phyloP scores from a whole-genome alignment of 2,329 filamentous ascomycete genomes.

The Emericellopsis atlantica region DNA sequence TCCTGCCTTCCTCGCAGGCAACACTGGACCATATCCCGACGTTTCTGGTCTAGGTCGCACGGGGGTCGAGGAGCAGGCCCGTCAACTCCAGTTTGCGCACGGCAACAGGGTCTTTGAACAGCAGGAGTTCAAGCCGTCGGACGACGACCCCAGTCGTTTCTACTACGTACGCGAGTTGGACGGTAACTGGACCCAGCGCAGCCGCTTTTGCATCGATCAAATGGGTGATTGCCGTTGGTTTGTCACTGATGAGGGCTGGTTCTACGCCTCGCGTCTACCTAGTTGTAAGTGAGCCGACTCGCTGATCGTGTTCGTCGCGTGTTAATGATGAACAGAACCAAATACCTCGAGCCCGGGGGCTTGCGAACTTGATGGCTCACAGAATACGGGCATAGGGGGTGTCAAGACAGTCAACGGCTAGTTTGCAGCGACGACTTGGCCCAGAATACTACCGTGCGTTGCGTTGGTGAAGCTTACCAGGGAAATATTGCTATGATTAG shows the following conservation, averaged over 20 bases:
- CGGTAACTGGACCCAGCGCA: slow-evolving; percentile 45
- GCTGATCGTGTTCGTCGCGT: too few species aligned
- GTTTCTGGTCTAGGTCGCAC: slow-evolving; percentile 40
- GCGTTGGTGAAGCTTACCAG: too few species aligned
- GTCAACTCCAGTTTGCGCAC: slow-evolving; percentile 35
- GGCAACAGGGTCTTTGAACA: slow-evolving; percentile 38
- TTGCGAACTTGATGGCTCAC: too few species aligned
- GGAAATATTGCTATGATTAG: too few species aligned
- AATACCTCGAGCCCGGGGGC: too few species aligned
- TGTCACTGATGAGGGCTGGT: slow-evolving; percentile 40
- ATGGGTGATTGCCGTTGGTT: slow-evolving; percentile 47
- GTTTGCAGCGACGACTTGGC: too few species aligned
- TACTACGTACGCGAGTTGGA: slow-evolving; percentile 51
- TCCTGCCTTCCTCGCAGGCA: slow-evolving; percentile 24
- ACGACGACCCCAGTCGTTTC: slow-evolving; percentile 45
- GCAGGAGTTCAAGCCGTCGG: slow-evolving; percentile 51
- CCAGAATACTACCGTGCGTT: too few species aligned
- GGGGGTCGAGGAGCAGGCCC: slow-evolving; percentile 28
- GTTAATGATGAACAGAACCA: too few species aligned
- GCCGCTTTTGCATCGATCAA: slow-evolving; percentile 46
- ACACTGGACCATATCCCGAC: slow-evolving; percentile 26
- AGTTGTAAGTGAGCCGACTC: slow-evolving; percentile 8
- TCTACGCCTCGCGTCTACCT: slow-evolving; percentile 46
- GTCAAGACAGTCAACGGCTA: too few species aligned
- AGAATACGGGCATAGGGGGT: too few species aligned